Conservation (phyloP, 129 eudicot genomes). For the Flaveria sonorensis region DNA sequence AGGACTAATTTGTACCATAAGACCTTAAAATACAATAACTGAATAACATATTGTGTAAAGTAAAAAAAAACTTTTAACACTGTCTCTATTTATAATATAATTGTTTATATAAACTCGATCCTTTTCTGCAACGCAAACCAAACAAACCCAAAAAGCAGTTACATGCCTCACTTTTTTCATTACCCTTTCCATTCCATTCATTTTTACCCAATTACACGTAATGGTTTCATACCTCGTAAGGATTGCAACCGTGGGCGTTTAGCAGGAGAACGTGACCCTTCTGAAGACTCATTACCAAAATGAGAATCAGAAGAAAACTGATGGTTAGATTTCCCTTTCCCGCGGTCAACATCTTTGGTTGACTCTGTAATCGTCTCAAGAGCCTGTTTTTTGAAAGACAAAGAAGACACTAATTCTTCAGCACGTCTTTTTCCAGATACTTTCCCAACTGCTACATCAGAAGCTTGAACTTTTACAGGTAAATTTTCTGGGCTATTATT, state of each 20-base stretch:
- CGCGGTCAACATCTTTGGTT: slow-evolving; percentile 54
- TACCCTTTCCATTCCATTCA: background rate
- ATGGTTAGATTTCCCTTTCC: slow-evolving; percentile 40
- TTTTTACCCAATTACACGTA: background rate
- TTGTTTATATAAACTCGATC: background rate
- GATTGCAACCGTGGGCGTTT: slow-evolving; percentile 45
- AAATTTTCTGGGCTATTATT: slow-evolving; percentile 33
- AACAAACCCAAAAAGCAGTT: background rate
- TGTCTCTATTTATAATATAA: no score
- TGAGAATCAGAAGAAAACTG: slow-evolving; percentile 40
- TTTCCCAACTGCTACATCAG: slow-evolving; percentile 45
- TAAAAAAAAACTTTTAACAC: no score
- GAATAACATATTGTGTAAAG: background rate
- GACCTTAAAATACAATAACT: background rate
- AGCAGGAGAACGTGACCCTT: slow-evolving; percentile 47
- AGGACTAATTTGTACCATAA: background rate
- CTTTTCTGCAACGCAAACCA: background rate
- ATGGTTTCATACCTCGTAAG: slow-evolving; percentile 32
- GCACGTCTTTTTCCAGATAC: slow-evolving; percentile 51
- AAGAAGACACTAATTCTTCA: slow-evolving; percentile 62
- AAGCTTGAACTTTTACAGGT: slow-evolving; percentile 44
- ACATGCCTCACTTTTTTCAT: background rate
- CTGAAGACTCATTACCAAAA: slow-evolving; percentile 37
- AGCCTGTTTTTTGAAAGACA: slow-evolving; percentile 58
- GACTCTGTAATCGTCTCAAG: slow-evolving; percentile 49